Percentiles rank a stretch among this genome's conserved stretches.
These are phyloP conservation scores for Corylus avellana DNA, from an alignment of 306 rosid species.

Conservation along the genomic window DNA sequence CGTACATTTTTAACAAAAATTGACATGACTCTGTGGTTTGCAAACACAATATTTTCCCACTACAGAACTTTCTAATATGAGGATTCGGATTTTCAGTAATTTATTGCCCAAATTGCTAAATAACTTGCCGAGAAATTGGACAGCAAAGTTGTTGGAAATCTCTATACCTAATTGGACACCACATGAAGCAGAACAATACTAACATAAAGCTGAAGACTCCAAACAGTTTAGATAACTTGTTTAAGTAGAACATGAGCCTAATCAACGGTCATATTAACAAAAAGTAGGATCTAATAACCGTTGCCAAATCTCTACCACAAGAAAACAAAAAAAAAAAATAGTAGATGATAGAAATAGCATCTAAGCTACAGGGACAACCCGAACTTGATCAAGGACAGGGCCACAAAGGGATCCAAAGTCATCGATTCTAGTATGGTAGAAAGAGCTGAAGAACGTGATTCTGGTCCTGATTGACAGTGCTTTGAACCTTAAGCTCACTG, in stretches of 20 bases:
- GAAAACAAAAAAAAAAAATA: not conserved
- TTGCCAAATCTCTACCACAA: conserved; percentile 33
- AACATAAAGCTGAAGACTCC: not conserved
- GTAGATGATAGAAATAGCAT: not conserved
- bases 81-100: no score
- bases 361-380: conserved; percentile 51
- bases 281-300: conserved; percentile 19
- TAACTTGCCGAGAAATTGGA: no score
- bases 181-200: not conserved
- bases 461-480: conserved; percentile 68
- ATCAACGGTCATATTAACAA: conserved; percentile 42
- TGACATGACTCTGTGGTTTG: no score
- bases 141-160: no score
- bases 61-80: no score
- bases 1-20: no score
- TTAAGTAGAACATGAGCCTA: conserved; percentile 6
- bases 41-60: no score
- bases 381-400: conserved; percentile 76
- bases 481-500: conserved; percentile 64
- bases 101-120: no score
- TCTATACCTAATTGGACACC: not conserved
- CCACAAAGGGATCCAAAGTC: conserved; percentile 94
- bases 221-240: not conserved
- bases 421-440: conserved; percentile 74
- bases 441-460: conserved; percentile 87